These are phyloP conservation scores for Angomonas deanei DNA, from an alignment of 208 protist genomes.

Conservation along the genomic window DNA sequence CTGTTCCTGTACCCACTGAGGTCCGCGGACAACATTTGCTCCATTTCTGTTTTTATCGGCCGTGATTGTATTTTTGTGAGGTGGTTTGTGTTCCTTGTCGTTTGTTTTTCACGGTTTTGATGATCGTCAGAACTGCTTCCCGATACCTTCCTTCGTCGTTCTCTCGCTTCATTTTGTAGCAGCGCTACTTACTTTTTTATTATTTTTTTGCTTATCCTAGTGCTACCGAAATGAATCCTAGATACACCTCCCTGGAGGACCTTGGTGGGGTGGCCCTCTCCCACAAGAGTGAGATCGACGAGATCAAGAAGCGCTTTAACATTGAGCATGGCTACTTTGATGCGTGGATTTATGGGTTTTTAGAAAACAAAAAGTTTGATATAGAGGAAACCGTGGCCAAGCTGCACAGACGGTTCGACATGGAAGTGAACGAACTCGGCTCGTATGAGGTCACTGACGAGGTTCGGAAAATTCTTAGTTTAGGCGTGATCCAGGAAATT, in stretches of 20 bases:
- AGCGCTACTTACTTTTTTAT: neutral
- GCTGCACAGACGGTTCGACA: conserved; percentile 47
- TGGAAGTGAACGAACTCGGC: conserved; percentile 59
- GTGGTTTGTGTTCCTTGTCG: neutral
- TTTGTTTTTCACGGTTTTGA: neutral
- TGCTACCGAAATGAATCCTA: neutral
- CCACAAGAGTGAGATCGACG: conserved; percentile 46
- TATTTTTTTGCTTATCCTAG: neutral
- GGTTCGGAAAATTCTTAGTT: conserved; percentile 39
- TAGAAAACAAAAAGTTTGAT: conserved; percentile 80
- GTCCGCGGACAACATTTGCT: neutral
- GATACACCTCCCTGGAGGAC: conserved; percentile 31
- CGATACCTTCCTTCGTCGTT: neutral
- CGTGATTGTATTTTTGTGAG: neutral
- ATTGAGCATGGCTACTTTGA: conserved; percentile 51
- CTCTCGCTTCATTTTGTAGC: neutral
- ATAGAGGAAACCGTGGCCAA: conserved; percentile 65
- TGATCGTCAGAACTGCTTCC: no score
- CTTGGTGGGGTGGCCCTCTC: conserved; percentile 44
- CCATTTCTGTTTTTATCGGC: neutral
- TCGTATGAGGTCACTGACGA: conserved; percentile 53
- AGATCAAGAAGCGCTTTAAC: conserved; percentile 39
- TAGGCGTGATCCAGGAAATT: conserved; percentile 59
- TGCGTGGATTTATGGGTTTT: conserved; percentile 69
- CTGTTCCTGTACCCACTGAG: neutral